Base-by-base conservation (phyloP, 164 flowering plant species). In the Brasenia schreberi region DNA sequence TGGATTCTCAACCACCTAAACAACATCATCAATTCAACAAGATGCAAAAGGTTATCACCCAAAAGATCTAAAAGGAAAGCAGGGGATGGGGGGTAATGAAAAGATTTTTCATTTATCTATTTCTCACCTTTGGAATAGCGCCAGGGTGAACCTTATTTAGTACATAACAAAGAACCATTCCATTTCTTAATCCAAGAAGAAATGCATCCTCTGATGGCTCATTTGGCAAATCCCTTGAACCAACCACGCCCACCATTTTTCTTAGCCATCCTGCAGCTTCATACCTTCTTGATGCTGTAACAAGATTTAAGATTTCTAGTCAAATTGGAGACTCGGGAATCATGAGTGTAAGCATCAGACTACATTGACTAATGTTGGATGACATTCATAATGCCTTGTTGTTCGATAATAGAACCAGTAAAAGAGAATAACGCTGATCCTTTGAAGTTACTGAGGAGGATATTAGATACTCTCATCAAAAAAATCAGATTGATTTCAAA, bases 191-290 rank as follows among this genome's bases (percentile, higher is more conserved):
- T 3, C 85, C 96, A 64, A 85, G 78, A 70, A 89, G 77, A 66
- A 88, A 88, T 71, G 87, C 96, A 65, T 92, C 95, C 73, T 89
- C 98, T 0, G 96, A 82, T 23, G 96, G 98, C 79, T 89, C 93
- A 0, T 89, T 87, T 0, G 98, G 92, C 74, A 92, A 85, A 78
- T 89, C 96, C 77, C 74, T 92, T 5, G 86, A 90, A n/a, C 80
- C 88, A 17, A 86, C 88, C 19, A 89, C 86, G 33, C 95, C 98
- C 10, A 84, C 82, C 84, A 79, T 81, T 72, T 84, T 85, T 71
- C 90, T 82, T 62, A 92, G 79, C 98, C 98, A 92, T 5, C 83
- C 80, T 0, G 93, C 91, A 0, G 87, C 98, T 67, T 89, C 96
- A 73, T 85, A 72, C 73, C 98, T 81, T 75, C 98, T 85, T 18